These are phyloP conservation scores for Stachybotrys echinatus DNA, from an alignment of 2,329 filamentous ascomycete genomes.

Conservation along the genomic window DNA sequence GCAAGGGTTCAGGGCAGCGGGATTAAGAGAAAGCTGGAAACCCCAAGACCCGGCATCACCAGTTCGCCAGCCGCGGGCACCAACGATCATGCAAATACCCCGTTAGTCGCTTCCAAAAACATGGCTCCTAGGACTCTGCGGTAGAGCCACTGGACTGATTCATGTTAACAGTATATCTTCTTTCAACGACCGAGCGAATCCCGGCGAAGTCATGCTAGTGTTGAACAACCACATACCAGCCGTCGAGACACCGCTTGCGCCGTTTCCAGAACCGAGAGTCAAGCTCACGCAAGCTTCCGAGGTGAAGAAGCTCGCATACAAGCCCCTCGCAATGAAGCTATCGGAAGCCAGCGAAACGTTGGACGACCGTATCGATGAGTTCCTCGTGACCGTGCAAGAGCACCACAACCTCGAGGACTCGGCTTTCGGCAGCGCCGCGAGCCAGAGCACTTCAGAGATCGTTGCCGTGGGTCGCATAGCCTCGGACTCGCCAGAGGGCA, in stretches of 20 bases:
- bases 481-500: slow-evolving; percentile 80
- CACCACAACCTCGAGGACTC: slow-evolving; percentile 72
- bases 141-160: too few species aligned
- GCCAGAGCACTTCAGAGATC: slow-evolving; percentile 78
- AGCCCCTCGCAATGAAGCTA: slow-evolving; percentile 89
- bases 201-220: slow-evolving; percentile 77
- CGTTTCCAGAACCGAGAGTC: slow-evolving; percentile 70
- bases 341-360: slow-evolving; percentile 89
- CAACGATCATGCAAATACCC: slow-evolving; percentile 16
- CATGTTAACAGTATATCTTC: slow-evolving; percentile 17
- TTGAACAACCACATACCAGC: slow-evolving; percentile 70
- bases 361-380: slow-evolving; percentile 93
- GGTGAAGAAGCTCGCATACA: slow-evolving; percentile 85
- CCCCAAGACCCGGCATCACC: slow-evolving; percentile 15
- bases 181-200: slow-evolving; percentile 72
- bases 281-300: slow-evolving; percentile 84
- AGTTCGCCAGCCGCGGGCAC: slow-evolving; percentile 28
- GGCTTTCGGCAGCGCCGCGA: slow-evolving; percentile 81
- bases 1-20: slow-evolving; percentile 25
- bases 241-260: slow-evolving; percentile 64
- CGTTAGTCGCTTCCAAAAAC: background rate
- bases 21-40: slow-evolving; percentile 25
- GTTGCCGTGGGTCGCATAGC: slow-evolving; percentile 89
- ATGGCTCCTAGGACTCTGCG: too few species aligned
- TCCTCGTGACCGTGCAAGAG: slow-evolving; percentile 66